A percentile compares a stretch with the other conserved stretches of the same genome.
phyloP scores from a whole-genome alignment of 2,329 filamentous ascomycete species.

The Tolypocladium inflatum region DNA sequence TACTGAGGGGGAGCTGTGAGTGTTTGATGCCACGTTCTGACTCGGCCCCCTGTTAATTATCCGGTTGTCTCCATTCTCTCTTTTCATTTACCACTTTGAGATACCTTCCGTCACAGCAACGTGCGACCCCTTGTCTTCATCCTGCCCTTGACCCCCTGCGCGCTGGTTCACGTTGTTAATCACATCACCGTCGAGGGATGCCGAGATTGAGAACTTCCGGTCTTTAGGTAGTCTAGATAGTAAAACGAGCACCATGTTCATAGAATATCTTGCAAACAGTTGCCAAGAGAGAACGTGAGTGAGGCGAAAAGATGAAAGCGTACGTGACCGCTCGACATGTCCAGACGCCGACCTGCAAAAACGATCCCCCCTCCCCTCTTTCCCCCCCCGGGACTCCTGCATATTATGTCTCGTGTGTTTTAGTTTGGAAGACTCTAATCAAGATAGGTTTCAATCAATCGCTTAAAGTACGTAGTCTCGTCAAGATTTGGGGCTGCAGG shows the following conservation, averaged over 20 bases:
- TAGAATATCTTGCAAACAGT: neutral
- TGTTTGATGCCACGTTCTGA: neutral
- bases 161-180: neutral
- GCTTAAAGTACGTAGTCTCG: neutral
- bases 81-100: neutral
- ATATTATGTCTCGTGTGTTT: too few relatives aligned
- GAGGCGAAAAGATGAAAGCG: neutral
- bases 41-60: neutral
- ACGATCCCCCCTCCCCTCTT: neutral
- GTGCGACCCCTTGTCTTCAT: neutral
- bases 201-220: neutral
- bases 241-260: neutral
- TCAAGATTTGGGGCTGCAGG: neutral
- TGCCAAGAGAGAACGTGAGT: neutral
- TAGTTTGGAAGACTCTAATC: neutral
- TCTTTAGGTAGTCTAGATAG: neutral
- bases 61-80: neutral
- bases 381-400: neutral
- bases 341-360: neutral
- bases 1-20: constrained; percentile 30
- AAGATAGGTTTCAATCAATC: neutral
- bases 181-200: neutral
- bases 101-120: neutral
- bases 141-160: neutral
- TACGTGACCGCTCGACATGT: neutral